phyloP scores from a whole-genome alignment of 148 eudicot species.

The Euryodendron excelsum region DNA sequence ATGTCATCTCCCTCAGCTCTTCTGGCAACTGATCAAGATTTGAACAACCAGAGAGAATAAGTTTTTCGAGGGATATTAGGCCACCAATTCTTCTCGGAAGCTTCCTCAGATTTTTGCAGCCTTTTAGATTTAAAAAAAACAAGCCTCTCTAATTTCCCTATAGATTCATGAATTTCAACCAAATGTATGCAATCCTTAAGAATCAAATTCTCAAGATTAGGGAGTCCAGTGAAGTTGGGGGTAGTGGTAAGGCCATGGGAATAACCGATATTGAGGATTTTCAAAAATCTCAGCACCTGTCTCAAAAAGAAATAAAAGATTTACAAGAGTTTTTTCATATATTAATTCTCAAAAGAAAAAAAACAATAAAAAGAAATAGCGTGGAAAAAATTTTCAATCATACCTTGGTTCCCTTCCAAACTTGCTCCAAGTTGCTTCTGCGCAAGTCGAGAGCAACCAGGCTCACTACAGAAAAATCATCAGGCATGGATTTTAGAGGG shows the following conservation, averaged over 20 bases:
- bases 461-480: not conserved
- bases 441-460: conserved; percentile 15
- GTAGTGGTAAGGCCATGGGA: not conserved
- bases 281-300: not conserved
- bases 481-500: no score
- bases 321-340: not conserved
- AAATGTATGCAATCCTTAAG: conserved; percentile 6
- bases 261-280: conserved; percentile 5
- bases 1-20: not conserved
- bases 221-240: conserved; percentile 1
- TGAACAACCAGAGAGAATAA: not conserved
- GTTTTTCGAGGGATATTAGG: not conserved
- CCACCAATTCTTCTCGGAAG: not conserved
- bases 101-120: not conserved
- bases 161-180: not conserved
- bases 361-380: not conserved
- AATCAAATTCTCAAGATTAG: conserved; percentile 4
- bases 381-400: not conserved
- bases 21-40: not conserved
- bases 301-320: not conserved
- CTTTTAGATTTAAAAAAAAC: not conserved
- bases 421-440: not conserved
- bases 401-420: no score
- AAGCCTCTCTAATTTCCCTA: not conserved
- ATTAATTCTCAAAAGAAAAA: not conserved